Base-by-base conservation (phyloP, 2,329 filamentous ascomycete genomes). In the Ciborinia camelliae region DNA sequence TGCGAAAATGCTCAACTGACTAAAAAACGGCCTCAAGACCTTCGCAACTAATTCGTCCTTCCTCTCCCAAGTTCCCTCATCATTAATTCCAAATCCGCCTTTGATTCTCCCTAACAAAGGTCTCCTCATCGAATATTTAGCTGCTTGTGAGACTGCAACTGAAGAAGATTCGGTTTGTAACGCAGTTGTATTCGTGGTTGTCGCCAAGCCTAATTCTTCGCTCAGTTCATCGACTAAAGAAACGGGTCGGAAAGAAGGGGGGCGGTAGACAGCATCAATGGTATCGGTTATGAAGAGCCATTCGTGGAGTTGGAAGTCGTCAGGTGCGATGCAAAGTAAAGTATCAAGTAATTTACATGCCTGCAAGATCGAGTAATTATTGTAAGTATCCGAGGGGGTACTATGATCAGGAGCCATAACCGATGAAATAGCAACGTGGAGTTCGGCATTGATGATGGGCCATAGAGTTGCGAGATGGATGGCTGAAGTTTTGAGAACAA, bases 281-380 rank as follows among this genome's bases (percentile, higher is more conserved):
- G 94, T 98, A 77, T 99, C 95, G 1, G 92, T 96, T 63, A 99
- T 88, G 76, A 97, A 99, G 4, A 98, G 85, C 95, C 95, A 99
- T 79, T 97, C 92, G 73, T 96, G 90, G n/a, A 98, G 84, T 76
- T 98, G 95, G 78, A 98, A 99, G 75, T 99, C 95, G 71, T 99
- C 95, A 0, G 93, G 94, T 5, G 90, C 89, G 9, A 93, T 82
- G 51, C 92, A 88, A 18, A 98, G 84, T n/a, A 99, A 81, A 26
- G 92, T 81, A 73, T 99, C 95, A 4, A 99, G 83, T 3, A 99
- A 83, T 75, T 98, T 99, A 79, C 93, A 97, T 0, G 92, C 93
- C 76, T 99, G 94, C 3, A 99, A 79, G 20, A 97, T 80, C 2
- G 90, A 87, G 2, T 86, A 79, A 69, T 91, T 90, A 73, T 86